Percentiles rank a stretch among this genome's conserved stretches.
phyloP scores from a whole-genome alignment of 768 basidiomycete species.

The Boletellus sp. region DNA sequence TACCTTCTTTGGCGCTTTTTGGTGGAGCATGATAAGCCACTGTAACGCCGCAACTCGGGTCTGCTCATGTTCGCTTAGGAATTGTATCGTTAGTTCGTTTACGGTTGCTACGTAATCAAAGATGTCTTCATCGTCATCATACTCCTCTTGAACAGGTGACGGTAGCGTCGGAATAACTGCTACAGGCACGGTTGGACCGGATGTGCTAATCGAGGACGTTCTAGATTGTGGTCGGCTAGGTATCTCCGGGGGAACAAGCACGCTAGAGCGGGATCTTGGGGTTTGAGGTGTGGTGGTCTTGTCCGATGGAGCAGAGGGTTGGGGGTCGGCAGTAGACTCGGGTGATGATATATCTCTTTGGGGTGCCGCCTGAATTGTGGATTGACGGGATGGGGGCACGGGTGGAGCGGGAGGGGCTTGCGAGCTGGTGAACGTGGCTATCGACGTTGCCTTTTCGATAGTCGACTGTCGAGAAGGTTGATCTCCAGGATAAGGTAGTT shows the following conservation, averaged over 20 bases:
- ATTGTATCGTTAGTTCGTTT: conserved; percentile 87
- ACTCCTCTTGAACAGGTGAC: conserved; percentile 26
- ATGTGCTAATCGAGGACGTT: conserved; percentile 43
- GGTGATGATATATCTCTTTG: conserved; percentile 48
- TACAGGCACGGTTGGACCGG: conserved; percentile 32
- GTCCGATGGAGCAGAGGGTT: conserved; percentile 33
- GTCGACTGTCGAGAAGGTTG: conserved; percentile 22
- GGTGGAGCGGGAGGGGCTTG: conserved; percentile 49
- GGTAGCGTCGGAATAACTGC: conserved; percentile 28
- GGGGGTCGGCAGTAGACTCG: conserved; percentile 39
- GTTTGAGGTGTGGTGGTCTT: conserved; percentile 36
- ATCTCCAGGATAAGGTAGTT: conserved; percentile 71
- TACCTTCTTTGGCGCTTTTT: conserved; percentile 95
- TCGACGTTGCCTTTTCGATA: conserved; percentile 31
- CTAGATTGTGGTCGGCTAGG: conserved; percentile 65
- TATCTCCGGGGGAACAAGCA: conserved; percentile 28
- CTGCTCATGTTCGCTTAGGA: conserved; percentile 94
- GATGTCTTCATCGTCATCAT: conserved; percentile 62
- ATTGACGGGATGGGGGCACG: conserved; percentile 46
- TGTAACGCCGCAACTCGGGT: conserved; percentile 93
- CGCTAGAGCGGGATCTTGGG: conserved; percentile 23
- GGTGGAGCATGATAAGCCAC: conserved; percentile 98
- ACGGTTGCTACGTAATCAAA: conserved; percentile 95
- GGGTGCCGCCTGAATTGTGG: conserved; percentile 40
- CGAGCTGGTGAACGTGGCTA: conserved; percentile 45